Evolutionary conservation across 73 alveolate genomes (phyloP).

Genomic region (Tetrahymena malaccensis): DNA sequence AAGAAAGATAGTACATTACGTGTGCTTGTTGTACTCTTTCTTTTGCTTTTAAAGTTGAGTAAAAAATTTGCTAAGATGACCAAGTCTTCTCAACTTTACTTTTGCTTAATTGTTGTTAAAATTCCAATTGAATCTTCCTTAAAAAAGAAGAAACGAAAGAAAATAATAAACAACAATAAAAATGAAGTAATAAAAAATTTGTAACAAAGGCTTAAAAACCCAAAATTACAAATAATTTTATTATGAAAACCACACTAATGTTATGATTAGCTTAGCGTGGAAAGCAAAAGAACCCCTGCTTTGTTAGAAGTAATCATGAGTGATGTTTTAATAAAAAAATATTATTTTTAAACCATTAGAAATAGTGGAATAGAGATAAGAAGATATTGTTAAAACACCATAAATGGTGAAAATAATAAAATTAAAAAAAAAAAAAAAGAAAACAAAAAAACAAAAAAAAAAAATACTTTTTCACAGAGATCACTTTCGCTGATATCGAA

Average conservation of each 20-base stretch:
- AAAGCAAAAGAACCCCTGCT: neutral
- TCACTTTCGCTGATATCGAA: neutral
- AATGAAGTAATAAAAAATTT: neutral
- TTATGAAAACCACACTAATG: neutral
- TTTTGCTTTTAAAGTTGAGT: neutral
- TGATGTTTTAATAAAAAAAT: neutral
- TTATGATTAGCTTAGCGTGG: neutral
- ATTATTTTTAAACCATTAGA: neutral
- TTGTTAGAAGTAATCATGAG: neutral
- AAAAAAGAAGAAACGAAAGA: neutral
- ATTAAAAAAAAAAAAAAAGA: neutral
- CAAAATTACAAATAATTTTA: neutral
- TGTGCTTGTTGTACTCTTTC: neutral
- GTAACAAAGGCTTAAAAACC: neutral
- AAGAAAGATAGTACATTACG: neutral
- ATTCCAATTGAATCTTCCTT: neutral
- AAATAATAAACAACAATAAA: neutral
- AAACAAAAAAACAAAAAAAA: neutral
- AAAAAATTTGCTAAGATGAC: neutral
- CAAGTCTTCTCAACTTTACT: neutral
- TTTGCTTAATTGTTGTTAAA: neutral
- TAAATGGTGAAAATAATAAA: neutral
- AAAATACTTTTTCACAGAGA: neutral
- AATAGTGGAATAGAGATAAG: neutral
- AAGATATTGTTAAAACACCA: neutral